phyloP scores from a whole-genome alignment of 208 protist species.

The Trypanosoma brucei region DNA sequence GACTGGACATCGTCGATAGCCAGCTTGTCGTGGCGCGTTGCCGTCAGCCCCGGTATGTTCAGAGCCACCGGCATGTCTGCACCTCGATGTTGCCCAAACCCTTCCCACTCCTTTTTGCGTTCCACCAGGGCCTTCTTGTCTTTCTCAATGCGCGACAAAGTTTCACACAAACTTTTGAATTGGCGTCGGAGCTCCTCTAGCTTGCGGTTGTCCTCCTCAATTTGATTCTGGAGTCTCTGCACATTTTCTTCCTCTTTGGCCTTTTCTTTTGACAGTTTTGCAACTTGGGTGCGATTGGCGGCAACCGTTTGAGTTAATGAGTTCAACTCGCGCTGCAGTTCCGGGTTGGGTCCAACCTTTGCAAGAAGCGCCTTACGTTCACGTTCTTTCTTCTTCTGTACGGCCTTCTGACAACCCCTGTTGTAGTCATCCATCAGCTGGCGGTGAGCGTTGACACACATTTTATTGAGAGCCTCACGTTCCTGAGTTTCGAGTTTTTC shows the following conservation, averaged over 20 bases:
- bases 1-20: slow-evolving; percentile 66
- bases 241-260: slow-evolving; percentile 49
- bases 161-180: slow-evolving; percentile 16
- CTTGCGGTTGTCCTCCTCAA: slow-evolving; percentile 46
- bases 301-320: slow-evolving; percentile 46
- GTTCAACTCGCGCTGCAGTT: slow-evolving; percentile 59
- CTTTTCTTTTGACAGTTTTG: slow-evolving; percentile 63
- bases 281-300: slow-evolving; percentile 41
- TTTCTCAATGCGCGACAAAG: slow-evolving; percentile 34
- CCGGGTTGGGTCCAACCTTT: slow-evolving; percentile 56
- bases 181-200: slow-evolving; percentile 23
- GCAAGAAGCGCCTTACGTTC: slow-evolving; percentile 57
- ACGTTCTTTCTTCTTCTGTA: slow-evolving; percentile 52
- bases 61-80: slow-evolving; percentile 26
- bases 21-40: slow-evolving; percentile 59
- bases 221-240: slow-evolving; percentile 31
- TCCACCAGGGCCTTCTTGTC: slow-evolving; percentile 29
- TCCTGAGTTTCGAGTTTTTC: slow-evolving; percentile 24
- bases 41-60: slow-evolving; percentile 32
- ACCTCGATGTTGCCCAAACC: slow-evolving; percentile 17
- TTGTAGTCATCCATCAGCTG: slow-evolving; percentile 48
- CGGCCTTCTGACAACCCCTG: slow-evolving; percentile 41
- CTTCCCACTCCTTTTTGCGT: slow-evolving; percentile 22
- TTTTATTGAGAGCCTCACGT: slow-evolving; percentile 19
- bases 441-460: slow-evolving; percentile 15